Conservation (phyloP, 1,284 basidiomycete genomes). For the Apiotrichum mycotoxinovorans region DNA sequence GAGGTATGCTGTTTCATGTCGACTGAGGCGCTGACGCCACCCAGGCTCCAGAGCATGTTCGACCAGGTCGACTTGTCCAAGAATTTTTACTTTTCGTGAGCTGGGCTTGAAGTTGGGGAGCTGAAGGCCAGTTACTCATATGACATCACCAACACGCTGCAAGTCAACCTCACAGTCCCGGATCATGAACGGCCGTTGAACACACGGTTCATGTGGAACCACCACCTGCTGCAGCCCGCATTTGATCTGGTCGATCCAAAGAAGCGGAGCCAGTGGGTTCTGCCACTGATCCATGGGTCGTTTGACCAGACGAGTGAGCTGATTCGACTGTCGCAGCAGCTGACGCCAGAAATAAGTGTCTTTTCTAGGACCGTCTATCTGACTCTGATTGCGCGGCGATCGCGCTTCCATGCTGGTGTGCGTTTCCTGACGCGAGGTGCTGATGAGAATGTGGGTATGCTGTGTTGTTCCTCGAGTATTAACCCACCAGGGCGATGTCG, state of each 20-base stretch:
- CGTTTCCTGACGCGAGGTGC: slow-evolving; percentile 93
- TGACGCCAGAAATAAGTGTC: slow-evolving; percentile 72
- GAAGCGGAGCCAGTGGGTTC: slow-evolving; percentile 72
- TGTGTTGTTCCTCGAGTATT: neutral
- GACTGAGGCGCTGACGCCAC: slow-evolving; percentile 19
- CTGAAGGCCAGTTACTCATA: slow-evolving; percentile 74
- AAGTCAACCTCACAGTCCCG: slow-evolving; percentile 78
- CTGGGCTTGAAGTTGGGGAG: neutral
- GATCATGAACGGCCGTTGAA: slow-evolving; percentile 58
- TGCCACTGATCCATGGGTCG: slow-evolving; percentile 85
- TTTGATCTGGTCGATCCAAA: slow-evolving; percentile 53
- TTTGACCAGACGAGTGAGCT: slow-evolving; percentile 90
- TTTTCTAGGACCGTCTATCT: slow-evolving; percentile 87
- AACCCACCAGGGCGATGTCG: slow-evolving; percentile 77
- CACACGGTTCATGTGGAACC: slow-evolving; percentile 95
- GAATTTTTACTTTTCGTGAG: slow-evolving; percentile 97
- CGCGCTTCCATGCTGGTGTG: slow-evolving; percentile 92
- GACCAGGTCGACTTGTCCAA: slow-evolving; percentile 97
- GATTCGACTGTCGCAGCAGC: neutral
- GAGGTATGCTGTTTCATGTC: slow-evolving; percentile 48
- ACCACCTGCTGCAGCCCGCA: slow-evolving; percentile 72
- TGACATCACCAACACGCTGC: slow-evolving; percentile 91
- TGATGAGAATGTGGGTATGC: slow-evolving; percentile 60
- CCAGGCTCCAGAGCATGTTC: slow-evolving; percentile 76
- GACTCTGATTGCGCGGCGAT: slow-evolving; percentile 88